Percentiles rank a stretch among this genome's conserved stretches.
Evolutionary conservation across 352 stramenopile genomes (phyloP).

Genomic region (Phytopythium montanum): DNA sequence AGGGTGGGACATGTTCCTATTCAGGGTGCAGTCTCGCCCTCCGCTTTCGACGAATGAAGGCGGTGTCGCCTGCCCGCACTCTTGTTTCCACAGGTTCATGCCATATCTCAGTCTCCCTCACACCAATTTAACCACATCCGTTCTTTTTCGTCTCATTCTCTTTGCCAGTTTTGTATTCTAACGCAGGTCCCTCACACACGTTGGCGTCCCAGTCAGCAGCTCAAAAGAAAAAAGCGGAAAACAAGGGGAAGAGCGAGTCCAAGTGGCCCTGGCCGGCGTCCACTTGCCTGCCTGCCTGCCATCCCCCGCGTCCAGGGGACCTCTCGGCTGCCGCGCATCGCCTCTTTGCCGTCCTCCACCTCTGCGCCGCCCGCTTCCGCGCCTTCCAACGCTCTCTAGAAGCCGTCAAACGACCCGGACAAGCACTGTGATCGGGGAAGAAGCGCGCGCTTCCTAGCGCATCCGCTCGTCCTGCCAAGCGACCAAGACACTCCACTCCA

Average conservation of each 20-base stretch:
- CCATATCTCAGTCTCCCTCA: not conserved
- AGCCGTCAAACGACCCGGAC: not conserved
- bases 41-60: not conserved
- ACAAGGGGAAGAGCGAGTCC: not conserved
- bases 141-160: not conserved
- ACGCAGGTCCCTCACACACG: not conserved
- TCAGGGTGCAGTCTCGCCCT: not conserved
- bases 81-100: not conserved
- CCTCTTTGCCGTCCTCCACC: not conserved
- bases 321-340: not conserved
- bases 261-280: not conserved
- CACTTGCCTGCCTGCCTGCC: not conserved
- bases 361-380: not conserved
- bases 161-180: not conserved
- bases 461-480: not conserved
- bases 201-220: not conserved
- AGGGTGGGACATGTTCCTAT: not conserved
- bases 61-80: not conserved
- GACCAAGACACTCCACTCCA: not conserved
- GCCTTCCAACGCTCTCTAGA: not conserved
- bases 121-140: not conserved
- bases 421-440: not conserved
- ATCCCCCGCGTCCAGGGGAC: not conserved
- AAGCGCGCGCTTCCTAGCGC: not conserved
- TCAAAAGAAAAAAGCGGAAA: slow-evolving; percentile 2